Conservation (phyloP, 1,139 yeast species). For the Yamadazyma epiphylla region DNA sequence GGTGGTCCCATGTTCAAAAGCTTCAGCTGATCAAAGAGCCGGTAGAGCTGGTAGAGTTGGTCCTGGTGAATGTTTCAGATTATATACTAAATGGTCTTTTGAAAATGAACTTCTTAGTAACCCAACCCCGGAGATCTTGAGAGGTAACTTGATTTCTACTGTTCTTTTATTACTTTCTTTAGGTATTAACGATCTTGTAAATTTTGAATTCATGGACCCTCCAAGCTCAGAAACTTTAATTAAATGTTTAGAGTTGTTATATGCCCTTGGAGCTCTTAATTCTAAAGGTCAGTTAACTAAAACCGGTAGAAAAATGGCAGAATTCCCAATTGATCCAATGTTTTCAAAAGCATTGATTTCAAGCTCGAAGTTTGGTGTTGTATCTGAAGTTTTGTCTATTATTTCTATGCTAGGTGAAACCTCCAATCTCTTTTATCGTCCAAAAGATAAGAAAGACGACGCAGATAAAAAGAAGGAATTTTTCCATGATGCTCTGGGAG, state of each 20-base stretch:
- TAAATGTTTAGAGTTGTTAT: slow-evolving; percentile 73
- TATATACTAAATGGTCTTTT: slow-evolving; percentile 86
- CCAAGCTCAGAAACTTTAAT: slow-evolving; percentile 73
- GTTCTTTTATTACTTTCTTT: slow-evolving; percentile 70
- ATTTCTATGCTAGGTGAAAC: slow-evolving; percentile 85
- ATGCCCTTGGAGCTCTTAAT: slow-evolving; percentile 84
- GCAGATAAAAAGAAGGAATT: slow-evolving; percentile 62
- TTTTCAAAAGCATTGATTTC: slow-evolving; percentile 71
- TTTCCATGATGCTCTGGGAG: slow-evolving; percentile 55
- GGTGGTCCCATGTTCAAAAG: slow-evolving; percentile 84
- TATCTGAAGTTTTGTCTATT: slow-evolving; percentile 63
- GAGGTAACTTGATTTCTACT: slow-evolving; percentile 77
- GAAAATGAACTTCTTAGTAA: slow-evolving; percentile 70
- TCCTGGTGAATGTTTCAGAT: slow-evolving; percentile 89
- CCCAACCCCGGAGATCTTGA: slow-evolving; percentile 83
- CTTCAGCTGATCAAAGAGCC: slow-evolving; percentile 93
- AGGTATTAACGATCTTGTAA: slow-evolving; percentile 78
- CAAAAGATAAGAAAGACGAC: slow-evolving; percentile 63
- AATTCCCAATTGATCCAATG: slow-evolving; percentile 90
- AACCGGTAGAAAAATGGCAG: slow-evolving; percentile 83
- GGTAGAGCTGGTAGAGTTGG: slow-evolving; percentile 98
- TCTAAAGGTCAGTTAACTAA: slow-evolving; percentile 76
- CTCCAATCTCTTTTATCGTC: slow-evolving; percentile 64
- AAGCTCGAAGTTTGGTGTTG: slow-evolving; percentile 57
- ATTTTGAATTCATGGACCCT: slow-evolving; percentile 84